These are phyloP conservation scores for Aegilops tauschii DNA, from an alignment of 176 grass and related monocot genomes.

Conservation along the genomic window DNA sequence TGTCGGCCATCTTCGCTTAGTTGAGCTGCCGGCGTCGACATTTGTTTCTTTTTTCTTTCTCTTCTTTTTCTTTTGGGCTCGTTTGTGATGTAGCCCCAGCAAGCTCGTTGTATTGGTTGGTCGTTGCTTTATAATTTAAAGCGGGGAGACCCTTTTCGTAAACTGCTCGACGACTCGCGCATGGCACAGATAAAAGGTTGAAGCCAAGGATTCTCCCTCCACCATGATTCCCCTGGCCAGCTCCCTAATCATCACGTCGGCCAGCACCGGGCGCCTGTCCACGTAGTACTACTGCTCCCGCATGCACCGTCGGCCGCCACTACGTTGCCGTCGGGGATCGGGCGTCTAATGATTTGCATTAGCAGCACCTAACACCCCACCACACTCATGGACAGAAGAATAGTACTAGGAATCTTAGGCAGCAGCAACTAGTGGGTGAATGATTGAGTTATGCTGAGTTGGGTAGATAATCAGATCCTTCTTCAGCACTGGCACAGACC, in stretches of 20 bases:
- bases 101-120: no score
- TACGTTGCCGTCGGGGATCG: constrained; percentile 17
- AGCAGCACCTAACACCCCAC: neutral
- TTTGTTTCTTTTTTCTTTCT: no score
- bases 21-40: no score
- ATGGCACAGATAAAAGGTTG: neutral
- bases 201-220: constrained; percentile 18
- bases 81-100: no score
- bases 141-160: no score
- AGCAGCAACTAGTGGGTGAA: neutral
- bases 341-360: neutral
- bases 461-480: neutral
- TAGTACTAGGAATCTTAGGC: neutral
- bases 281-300: no score
- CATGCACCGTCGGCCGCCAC: constrained; percentile 1
- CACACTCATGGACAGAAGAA: neutral
- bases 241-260: constrained; percentile 14
- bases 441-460: neutral
- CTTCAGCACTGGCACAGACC: neutral
- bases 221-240: neutral
- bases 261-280: neutral
- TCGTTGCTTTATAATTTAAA: no score
- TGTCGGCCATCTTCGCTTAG: no score
- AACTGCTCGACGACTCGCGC: no score
- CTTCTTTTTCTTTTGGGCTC: no score